Evolutionary conservation across 306 rosid species (phyloP).

Genomic region (Prunus mume): DNA sequence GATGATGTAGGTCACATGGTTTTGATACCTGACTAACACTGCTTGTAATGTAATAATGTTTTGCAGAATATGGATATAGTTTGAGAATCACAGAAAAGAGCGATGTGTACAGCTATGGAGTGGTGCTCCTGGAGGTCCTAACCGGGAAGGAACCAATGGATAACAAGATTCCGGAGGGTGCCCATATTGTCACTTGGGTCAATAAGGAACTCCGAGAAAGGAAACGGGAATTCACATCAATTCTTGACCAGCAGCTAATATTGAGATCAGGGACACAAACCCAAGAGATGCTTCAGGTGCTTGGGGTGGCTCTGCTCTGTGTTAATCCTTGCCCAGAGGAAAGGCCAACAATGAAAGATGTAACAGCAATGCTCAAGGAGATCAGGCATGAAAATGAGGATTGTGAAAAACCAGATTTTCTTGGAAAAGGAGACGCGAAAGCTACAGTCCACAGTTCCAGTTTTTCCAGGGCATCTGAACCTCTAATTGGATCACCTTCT

Average conservation of each 20-base stretch:
- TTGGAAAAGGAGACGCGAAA: slow-evolving; percentile 45
- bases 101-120: slow-evolving; percentile 93
- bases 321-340: slow-evolving; percentile 76
- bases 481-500: slow-evolving; percentile 63
- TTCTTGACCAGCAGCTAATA: slow-evolving; percentile 73
- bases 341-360: slow-evolving; percentile 89
- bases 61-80: slow-evolving; percentile 95
- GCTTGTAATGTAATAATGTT: slow-evolving; percentile 10
- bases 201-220: slow-evolving; percentile 57
- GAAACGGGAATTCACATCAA: slow-evolving; percentile 48
- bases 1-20: no score
- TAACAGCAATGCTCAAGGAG: slow-evolving; percentile 87
- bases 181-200: slow-evolving; percentile 78
- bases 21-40: neutral
- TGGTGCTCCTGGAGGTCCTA: slow-evolving; percentile 75
- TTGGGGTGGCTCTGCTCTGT: slow-evolving; percentile 88
- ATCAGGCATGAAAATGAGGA: slow-evolving; percentile 63
- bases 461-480: slow-evolving; percentile 89
- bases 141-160: slow-evolving; percentile 83
- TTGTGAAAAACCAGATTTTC: slow-evolving; percentile 54
- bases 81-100: slow-evolving; percentile 91
- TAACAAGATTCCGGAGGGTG: slow-evolving; percentile 64
- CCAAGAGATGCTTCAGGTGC: slow-evolving; percentile 91
- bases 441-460: slow-evolving; percentile 75
- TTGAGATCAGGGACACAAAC: slow-evolving; percentile 73